Base-by-base conservation (phyloP, 306 rosid species). In the Psophocarpus tetragonolobus region DNA sequence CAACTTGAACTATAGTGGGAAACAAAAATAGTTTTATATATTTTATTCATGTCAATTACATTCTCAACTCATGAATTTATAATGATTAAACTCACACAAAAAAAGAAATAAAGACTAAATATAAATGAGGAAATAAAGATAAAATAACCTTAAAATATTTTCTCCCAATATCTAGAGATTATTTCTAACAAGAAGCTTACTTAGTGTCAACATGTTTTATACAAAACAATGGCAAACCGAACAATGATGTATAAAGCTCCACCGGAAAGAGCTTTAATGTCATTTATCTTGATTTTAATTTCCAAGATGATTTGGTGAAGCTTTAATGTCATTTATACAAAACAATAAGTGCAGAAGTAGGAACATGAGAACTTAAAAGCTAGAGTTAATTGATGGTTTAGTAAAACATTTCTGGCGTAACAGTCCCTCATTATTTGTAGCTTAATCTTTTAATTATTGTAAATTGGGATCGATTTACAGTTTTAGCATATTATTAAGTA, bases 181-280 rank as follows among this genome's bases (percentile, higher is more conserved):
- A n/a, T n/a, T n/a, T n/a, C n/a, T n/a, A n/a, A n/a, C n/a, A n/a
- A n/a, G n/a, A n/a, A n/a, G n/a, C n/a, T n/a, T n/a, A 71, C 35
- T 51, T 51, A 23, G 13, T 27, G 21, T 48, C 78, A 26, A 62
- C 41, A 30, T 51, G 30, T 33, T 71, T 39, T 41, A 76, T 41
- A 76, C 32, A 73, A 76, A 70, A 63, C 47, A 33, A 23, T 38
- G 68, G 23, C 45, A 76, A 82, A 63, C 54, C 32, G 71, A 63
- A 60, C 8, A 9, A 48, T 53, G 15, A 57, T 66, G 39, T 53
- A 23, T 18, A 78, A 44, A 77, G 54, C 71, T 51, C 47, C 69
- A 71, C 23, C 38, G 68, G 74, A 77, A 54, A 24, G 29, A 65
- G 23, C 13, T 58, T 41, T 51, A 73, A 54, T 71, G 80, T 65